Evolutionary conservation across 2,329 filamentous ascomycete species (phyloP).

Genomic region (Coleophoma cylindrospora): DNA sequence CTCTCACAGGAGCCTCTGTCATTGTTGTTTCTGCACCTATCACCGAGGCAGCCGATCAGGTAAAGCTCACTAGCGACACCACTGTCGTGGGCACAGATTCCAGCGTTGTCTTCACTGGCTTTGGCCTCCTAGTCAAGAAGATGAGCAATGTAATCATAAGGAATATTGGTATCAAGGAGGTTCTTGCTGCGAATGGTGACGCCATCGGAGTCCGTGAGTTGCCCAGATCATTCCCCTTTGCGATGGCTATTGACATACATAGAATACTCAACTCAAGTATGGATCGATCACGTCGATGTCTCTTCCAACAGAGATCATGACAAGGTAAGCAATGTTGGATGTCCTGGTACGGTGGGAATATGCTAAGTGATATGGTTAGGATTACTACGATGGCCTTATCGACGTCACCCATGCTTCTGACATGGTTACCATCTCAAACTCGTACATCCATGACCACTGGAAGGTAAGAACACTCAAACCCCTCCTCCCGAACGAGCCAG

Average conservation of each 20-base stretch:
- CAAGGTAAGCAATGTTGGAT: slow-evolving; percentile 32
- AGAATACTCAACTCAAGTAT: slow-evolving; percentile 51
- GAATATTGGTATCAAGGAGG: slow-evolving; percentile 55
- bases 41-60: slow-evolving; percentile 32
- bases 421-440: slow-evolving; percentile 51
- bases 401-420: slow-evolving; percentile 60
- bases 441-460: slow-evolving; percentile 52
- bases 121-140: slow-evolving; percentile 39
- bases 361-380: slow-evolving; percentile 21
- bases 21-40: slow-evolving; percentile 42
- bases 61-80: slow-evolving; percentile 43
- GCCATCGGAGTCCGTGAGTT: slow-evolving; percentile 47
- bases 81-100: slow-evolving; percentile 40
- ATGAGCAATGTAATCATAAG: slow-evolving; percentile 56
- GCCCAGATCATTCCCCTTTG: not conserved
- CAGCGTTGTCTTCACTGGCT: slow-evolving; percentile 16
- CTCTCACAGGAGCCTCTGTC: slow-evolving; percentile 37
- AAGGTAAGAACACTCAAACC: slow-evolving; percentile 29
- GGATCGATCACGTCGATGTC: slow-evolving; percentile 65
- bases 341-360: too few relatives aligned
- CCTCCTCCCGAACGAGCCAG: too few relatives aligned
- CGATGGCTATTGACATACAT: slow-evolving; percentile 9
- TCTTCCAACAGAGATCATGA: slow-evolving; percentile 51
- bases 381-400: slow-evolving; percentile 64
- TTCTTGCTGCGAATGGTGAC: slow-evolving; percentile 51